Percentiles rank a stretch among this genome's conserved stretches.
phyloP scores from a whole-genome alignment of 805 yeast genomes.

The Schwanniomyces polymorphus region DNA sequence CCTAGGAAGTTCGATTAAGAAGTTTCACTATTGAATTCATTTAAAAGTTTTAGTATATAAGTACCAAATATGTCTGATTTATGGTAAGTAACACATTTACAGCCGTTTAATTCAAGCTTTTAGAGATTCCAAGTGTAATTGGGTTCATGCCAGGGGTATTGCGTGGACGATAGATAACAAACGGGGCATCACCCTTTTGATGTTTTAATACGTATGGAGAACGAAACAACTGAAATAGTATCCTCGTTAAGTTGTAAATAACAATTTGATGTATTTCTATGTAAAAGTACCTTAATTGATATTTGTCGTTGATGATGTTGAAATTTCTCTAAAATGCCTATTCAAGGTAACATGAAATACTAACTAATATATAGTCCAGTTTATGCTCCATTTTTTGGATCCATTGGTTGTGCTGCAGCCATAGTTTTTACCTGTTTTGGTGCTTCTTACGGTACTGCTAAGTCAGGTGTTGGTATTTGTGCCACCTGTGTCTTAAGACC shows the following conservation, averaged over 20 bases:
- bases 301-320: background rate
- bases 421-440: conserved; percentile 98
- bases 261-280: background rate
- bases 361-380: conserved; percentile 54
- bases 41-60: background rate
- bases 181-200: background rate
- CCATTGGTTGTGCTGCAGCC: conserved; percentile 99
- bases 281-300: background rate
- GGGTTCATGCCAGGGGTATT: background rate
- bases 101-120: background rate
- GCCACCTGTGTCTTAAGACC: conserved; percentile 98
- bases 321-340: background rate
- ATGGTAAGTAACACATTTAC: conserved; percentile 52
- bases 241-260: background rate
- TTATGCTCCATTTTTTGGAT: conserved; percentile 96
- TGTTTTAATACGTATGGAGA: background rate
- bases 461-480: conserved; percentile 98
- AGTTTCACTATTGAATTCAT: background rate
- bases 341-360: conserved; percentile 5
- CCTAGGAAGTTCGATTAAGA: background rate
- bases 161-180: background rate
- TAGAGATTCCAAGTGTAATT: background rate
- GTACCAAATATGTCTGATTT: conserved; percentile 61
- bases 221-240: background rate
- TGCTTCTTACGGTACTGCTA: conserved; percentile 99